Base-by-base conservation (phyloP, 192 early-diverging fungal species). In the Dimargaris xerosporica region DNA sequence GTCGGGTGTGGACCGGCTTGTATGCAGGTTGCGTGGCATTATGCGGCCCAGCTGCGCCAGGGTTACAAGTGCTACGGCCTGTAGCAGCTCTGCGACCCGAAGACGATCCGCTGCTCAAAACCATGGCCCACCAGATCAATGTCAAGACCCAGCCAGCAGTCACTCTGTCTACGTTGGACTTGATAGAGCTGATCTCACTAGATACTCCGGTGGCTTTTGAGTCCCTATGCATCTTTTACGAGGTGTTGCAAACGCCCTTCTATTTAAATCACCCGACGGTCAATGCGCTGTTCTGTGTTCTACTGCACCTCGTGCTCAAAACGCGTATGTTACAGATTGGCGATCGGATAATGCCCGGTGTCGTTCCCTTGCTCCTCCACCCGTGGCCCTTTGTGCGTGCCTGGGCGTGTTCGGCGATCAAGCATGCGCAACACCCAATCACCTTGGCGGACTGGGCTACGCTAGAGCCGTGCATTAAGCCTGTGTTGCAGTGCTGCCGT, bases 331-430 rank as follows among this genome's bases (percentile, higher is more conserved):
- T 59, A 23, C 16, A 59, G 41, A 23, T 42, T 3, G 56, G 56
- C 6, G 34, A 59, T 19, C 28, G 41, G 5, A 6, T 59, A 13
- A 41, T 42, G 56, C 56, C 56, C 10, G 41, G 16, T 10, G 13
- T 59, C 19, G 13, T 59, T 3, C 13, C 41, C 41, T 29, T 59
- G 16, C 16, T 59, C 7, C 19, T 42, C 31, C 56, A 59, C 41
- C 56, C 56, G 19, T 59, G 56, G 56, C 1, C 1, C 17, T 31
- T 1, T 19, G 23, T 59, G 19, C 56, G 56, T 19, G 17, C 3
- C 56, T 59, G 56, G 56, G 34, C 56, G 31, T 23, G 41, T 39
- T 16, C 16, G 31, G 56, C 56, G 0, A 59, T 59, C 28, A 29
- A 55, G 54, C n/a, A 29, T 28, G 23, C 28, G 16, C 23, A n/a